Evolutionary conservation across 345 rosid species (phyloP).

Genomic region (thale cress (Arabidopsis thaliana)): TAIR10.1 NC_003071.7:1517001-1517500

Average conservation of each 20-base stretch:
- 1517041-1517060: constrained; percentile 62
- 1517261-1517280: constrained; percentile 65
- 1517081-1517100: constrained; percentile 97
- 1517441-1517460: constrained; percentile 66
- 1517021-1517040: constrained; percentile 69
- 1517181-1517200: constrained; percentile 36
- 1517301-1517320: constrained; percentile 94
- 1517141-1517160: constrained; percentile 11
- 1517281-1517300: constrained; percentile 61
- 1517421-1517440: constrained; percentile 54
- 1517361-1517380: constrained; percentile 22
- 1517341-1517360: constrained; percentile 58
- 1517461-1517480: constrained; percentile 89
- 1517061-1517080: constrained; percentile 72
- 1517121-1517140: constrained; percentile 45
- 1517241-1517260: constrained; percentile 84
- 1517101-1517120: constrained; percentile 95
- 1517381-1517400: constrained; percentile 4
- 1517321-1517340: constrained; percentile 92
- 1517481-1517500: constrained; percentile 83
- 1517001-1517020: constrained; percentile 74
- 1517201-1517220: constrained; percentile 79
- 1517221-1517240: constrained; percentile 84
- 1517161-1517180: neutral
- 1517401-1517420: constrained; percentile 32